Conservation (phyloP, 1,284 basidiomycete genomes). For the Cutaneotrichosporon spelunceum region DNA sequence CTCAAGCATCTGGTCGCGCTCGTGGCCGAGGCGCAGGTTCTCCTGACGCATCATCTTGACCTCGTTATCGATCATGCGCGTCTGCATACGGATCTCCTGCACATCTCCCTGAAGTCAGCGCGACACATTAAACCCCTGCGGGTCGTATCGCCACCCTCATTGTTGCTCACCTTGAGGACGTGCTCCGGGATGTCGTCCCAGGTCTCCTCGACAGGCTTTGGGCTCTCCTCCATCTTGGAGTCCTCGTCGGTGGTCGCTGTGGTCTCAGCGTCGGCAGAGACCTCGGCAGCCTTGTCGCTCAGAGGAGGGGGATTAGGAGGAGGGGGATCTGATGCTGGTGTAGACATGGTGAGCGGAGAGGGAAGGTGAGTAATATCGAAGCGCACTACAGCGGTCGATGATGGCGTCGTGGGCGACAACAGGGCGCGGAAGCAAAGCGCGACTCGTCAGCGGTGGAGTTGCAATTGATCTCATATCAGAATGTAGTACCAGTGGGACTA, state of each 20-base stretch:
- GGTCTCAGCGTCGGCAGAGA: constrained; percentile 17
- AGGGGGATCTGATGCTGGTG: constrained; percentile 22
- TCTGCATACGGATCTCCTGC: constrained; percentile 66
- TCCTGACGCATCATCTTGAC: constrained; percentile 96
- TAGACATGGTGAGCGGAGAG: constrained; percentile 19
- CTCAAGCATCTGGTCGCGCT: constrained; percentile 93
- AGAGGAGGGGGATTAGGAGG: constrained; percentile 15
- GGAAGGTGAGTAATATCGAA: not conserved
- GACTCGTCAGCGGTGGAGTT: constrained; percentile 23
- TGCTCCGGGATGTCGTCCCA: constrained; percentile 49
- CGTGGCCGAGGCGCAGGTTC: constrained; percentile 84
- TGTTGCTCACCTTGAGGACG: constrained; percentile 40
- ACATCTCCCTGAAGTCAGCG: constrained; percentile 22
- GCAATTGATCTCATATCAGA: not conserved
- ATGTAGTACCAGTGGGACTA: not conserved
- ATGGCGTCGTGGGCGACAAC: constrained; percentile 9
- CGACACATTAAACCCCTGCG: not conserved
- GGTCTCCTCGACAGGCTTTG: constrained; percentile 39
- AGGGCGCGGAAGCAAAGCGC: constrained; percentile 20
- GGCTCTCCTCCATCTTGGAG: constrained; percentile 27
- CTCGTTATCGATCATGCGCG: constrained; percentile 88
- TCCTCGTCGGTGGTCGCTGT: constrained; percentile 19
- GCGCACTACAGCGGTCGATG: not conserved
- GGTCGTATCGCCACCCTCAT: not conserved
- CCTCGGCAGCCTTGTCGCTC: constrained; percentile 17